phyloP scores from a whole-genome alignment of 495 filamentous ascomycete genomes.

The Neurospora cerealis region DNA sequence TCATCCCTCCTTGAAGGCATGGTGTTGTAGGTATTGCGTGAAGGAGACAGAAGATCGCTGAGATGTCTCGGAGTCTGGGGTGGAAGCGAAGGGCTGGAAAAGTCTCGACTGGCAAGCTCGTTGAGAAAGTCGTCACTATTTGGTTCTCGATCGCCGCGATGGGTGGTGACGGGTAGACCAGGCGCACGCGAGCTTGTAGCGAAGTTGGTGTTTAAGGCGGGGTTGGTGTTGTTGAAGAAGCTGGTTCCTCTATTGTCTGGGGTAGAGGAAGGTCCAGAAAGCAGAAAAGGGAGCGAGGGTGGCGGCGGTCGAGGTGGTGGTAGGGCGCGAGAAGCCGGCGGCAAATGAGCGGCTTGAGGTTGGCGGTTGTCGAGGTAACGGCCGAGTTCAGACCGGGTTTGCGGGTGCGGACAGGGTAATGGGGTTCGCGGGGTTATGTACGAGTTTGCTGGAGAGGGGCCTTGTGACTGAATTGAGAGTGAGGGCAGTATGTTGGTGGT shows the following conservation, averaged over 20 bases:
- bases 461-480: not conserved
- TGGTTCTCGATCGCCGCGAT: not conserved
- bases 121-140: slow-evolving; percentile 24
- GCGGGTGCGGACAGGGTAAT: not conserved
- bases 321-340: not conserved
- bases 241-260: not conserved
- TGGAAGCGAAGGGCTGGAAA: slow-evolving; percentile 27
- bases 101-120: slow-evolving; percentile 19
- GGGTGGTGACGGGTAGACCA: not conserved
- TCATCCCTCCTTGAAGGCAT: not conserved
- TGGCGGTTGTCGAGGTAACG: not conserved
- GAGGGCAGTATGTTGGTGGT: not conserved
- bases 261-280: not conserved
- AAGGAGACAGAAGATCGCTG: not conserved
- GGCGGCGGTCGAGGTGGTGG: not conserved
- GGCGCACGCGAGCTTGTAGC: not conserved
- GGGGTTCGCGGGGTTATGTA: not conserved
- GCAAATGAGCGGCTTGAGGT: not conserved
- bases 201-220: not conserved
- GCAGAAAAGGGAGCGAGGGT: not conserved
- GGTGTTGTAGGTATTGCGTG: not conserved
- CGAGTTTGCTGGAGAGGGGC: not conserved
- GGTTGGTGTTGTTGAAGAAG: not conserved
- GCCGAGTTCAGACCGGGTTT: not conserved
- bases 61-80: slow-evolving; percentile 4